Base-by-base conservation (phyloP, 2,329 filamentous ascomycete genomes). In the Stenocarpella maydis region DNA sequence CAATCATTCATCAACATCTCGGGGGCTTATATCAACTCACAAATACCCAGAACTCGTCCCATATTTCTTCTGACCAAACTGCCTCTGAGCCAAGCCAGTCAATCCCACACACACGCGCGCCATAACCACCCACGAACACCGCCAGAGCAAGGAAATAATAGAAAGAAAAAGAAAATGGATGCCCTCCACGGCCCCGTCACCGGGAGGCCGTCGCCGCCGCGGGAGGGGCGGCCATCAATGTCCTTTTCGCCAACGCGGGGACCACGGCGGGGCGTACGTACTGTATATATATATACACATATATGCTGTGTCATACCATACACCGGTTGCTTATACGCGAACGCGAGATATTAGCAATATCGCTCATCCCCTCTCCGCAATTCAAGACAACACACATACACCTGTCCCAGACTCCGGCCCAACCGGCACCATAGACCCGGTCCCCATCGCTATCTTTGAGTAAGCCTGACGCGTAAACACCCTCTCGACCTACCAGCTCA, bases 161-260 rank as follows among this genome's bases (percentile, higher is more conserved):
- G n/a, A n/a, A n/a, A n/a, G n/a, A 31, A 31, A 31, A 31, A 8
- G 8, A 55, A 21, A 4, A 60, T 61, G 68, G 45, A 50, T 17
- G 50, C 50, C 24, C 64, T 70, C 5, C 52, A 50, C 4, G 28
- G 67, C 54, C 68, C 67, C 49, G 67, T 70, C 39, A 70, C 68
- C 43, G 26, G 5, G 34, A 39, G 10, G 54, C 65, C 54, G 41
- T 41, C 21, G 43, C 54, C 28, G 65, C 65, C 43, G 54, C 65
- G 4, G 63, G 61, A 21, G 53, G 52, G 19, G 34, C 21, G 2
- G 39, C 69, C 21, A 50, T 71, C 60, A 71, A 55, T 45, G 69
- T 71, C 17, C 47, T 71, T 28, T 69, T 71, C 60, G 65, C 60
- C 52, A 69, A 69, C 52, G 66, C 66, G 8, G 69, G 69, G 12